Conservation (phyloP, 2,329 filamentous ascomycete genomes). For the Lizonia empirigonia region DNA sequence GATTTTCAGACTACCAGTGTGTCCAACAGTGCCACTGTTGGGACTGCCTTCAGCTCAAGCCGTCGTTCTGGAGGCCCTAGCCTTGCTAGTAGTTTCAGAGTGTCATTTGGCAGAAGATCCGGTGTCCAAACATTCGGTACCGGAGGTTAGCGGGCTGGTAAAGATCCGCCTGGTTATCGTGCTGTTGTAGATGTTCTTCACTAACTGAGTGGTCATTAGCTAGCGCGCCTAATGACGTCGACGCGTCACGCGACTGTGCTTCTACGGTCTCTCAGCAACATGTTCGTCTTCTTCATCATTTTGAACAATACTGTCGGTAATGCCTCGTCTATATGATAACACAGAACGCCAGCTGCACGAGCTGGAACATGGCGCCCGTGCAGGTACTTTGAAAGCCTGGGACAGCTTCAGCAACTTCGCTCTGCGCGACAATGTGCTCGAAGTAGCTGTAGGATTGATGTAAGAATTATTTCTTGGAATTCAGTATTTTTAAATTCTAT, state of each 20-base stretch:
- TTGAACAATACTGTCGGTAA: conserved; percentile 3
- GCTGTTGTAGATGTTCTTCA: neutral
- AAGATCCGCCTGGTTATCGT: too few relatives aligned
- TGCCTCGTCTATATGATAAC: conserved; percentile 41
- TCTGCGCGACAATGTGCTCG: conserved; percentile 74
- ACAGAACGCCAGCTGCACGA: conserved; percentile 54
- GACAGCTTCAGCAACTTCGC: conserved; percentile 74
- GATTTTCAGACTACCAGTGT: too few relatives aligned
- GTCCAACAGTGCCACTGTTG: too few relatives aligned
- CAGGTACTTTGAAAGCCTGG: conserved; percentile 58
- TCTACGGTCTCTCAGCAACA: neutral
- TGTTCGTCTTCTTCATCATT: neutral
- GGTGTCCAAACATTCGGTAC: too few relatives aligned
- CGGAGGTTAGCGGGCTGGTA: too few relatives aligned
- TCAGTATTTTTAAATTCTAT: too few relatives aligned
- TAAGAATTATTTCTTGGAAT: conserved; percentile 37
- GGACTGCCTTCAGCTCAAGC: too few relatives aligned
- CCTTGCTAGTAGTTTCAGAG: too few relatives aligned
- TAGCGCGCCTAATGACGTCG: neutral
- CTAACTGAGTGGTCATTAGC: too few relatives aligned
- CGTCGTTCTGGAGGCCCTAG: too few relatives aligned
- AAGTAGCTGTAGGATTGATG: conserved; percentile 78
- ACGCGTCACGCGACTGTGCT: neutral
- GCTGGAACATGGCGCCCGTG: conserved; percentile 52
- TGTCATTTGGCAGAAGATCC: too few relatives aligned